These are phyloP conservation scores for Miscanthus lutarioriparius DNA, from an alignment of 176 grass and related monocot species.

Conservation along the genomic window DNA sequence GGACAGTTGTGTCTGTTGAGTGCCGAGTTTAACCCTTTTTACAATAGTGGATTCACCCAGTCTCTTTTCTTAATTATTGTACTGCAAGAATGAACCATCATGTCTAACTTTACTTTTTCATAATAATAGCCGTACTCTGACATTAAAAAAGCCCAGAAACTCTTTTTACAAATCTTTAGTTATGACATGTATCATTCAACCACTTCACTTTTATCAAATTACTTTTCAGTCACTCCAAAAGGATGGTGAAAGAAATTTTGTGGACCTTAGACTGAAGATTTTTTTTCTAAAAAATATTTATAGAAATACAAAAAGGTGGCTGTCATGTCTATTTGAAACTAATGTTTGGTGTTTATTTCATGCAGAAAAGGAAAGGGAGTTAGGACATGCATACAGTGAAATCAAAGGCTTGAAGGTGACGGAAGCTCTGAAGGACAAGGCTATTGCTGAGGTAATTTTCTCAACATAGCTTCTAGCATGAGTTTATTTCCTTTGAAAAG, in stretches of 20 bases:
- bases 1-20: constrained; percentile 9
- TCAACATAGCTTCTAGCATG: constrained; percentile 1
- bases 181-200: constrained; percentile 30
- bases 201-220: constrained; percentile 19
- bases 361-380: constrained; percentile 87
- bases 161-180: constrained; percentile 22
- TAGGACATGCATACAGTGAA: constrained; percentile 65
- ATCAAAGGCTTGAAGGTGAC: constrained; percentile 74
- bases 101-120: neutral
- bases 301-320: neutral
- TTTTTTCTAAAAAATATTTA: neutral
- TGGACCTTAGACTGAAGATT: neutral
- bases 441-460: constrained; percentile 69
- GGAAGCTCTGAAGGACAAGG: constrained; percentile 81
- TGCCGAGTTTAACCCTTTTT: neutral
- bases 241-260: neutral
- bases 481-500: neutral
- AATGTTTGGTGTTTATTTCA: constrained; percentile 9
- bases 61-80: constrained; percentile 4
- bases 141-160: neutral
- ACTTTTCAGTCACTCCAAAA: constrained; percentile 31
- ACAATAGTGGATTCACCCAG: constrained; percentile 6
- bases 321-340: neutral
- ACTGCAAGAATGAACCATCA: constrained; percentile 8
- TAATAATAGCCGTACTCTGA: neutral